These are phyloP conservation scores for Microcyclosporella mali DNA, from an alignment of 2,329 filamentous ascomycete genomes.

Conservation along the genomic window DNA sequence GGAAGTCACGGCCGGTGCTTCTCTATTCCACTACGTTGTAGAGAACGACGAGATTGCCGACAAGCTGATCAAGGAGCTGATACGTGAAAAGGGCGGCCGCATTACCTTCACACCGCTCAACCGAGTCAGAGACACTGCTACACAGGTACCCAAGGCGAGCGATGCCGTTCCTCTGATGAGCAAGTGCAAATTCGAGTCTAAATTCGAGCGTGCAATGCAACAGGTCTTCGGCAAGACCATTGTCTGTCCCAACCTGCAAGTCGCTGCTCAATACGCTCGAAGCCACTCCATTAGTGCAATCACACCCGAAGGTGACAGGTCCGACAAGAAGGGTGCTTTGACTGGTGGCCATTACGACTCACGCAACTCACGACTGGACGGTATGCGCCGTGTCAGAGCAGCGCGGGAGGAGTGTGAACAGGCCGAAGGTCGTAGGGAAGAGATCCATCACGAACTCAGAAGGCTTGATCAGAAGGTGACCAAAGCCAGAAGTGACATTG, in stretches of 20 bases:
- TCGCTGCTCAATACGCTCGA: slow-evolving; percentile 84
- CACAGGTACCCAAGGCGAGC: slow-evolving; percentile 75
- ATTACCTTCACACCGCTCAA: slow-evolving; percentile 94
- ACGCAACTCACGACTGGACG: slow-evolving; percentile 77
- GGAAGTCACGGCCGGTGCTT: slow-evolving; percentile 86
- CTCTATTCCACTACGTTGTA: slow-evolving; percentile 92
- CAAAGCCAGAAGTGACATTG: slow-evolving; percentile 71
- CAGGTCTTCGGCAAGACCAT: slow-evolving; percentile 96
- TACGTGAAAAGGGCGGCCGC: slow-evolving; percentile 72
- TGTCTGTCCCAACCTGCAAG: slow-evolving; percentile 80
- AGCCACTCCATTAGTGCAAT: slow-evolving; percentile 90
- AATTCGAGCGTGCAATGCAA: slow-evolving; percentile 78
- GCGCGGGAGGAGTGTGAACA: slow-evolving; percentile 70
- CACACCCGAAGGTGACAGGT: slow-evolving; percentile 88
- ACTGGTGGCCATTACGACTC: slow-evolving; percentile 92
- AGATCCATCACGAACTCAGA: slow-evolving; percentile 66
- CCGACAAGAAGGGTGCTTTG: slow-evolving; percentile 90
- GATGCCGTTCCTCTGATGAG: slow-evolving; percentile 83
- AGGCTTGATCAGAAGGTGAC: slow-evolving; percentile 84
- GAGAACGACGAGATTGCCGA: slow-evolving; percentile 86
- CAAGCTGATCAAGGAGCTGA: slow-evolving; percentile 69
- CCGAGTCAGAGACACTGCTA: slow-evolving; percentile 62
- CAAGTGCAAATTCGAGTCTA: slow-evolving; percentile 71
- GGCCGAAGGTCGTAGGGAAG: slow-evolving; percentile 56
- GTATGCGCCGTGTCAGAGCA: slow-evolving; percentile 66